A percentile compares a stretch with the other conserved stretches of the same genome.
phyloP scores from a whole-genome alignment of 2,329 filamentous ascomycete species.

The Fusarium sp. region DNA sequence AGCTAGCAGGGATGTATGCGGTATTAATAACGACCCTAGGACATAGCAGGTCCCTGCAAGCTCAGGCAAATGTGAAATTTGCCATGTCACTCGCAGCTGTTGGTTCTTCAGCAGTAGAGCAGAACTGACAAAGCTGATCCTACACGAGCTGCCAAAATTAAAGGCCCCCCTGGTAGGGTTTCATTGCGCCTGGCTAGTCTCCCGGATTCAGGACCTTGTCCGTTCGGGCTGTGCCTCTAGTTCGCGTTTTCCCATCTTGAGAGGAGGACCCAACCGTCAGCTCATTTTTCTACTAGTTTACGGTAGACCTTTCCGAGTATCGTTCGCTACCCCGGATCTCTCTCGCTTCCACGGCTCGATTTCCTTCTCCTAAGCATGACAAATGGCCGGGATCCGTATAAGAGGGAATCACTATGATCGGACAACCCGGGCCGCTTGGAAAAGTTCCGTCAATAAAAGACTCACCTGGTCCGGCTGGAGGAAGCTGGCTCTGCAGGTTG shows the following conservation, averaged over 20 bases:
- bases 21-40: not conserved
- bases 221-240: not conserved
- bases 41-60: not conserved
- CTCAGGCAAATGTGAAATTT: not conserved
- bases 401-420: not conserved
- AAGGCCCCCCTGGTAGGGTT: not conserved
- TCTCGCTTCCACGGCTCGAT: not conserved
- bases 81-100: no score
- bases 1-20: not conserved
- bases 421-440: not conserved
- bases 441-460: not conserved
- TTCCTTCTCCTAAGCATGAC: not conserved
- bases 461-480: not conserved
- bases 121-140: not conserved
- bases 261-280: not conserved
- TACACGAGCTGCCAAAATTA: not conserved
- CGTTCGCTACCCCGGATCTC: not conserved
- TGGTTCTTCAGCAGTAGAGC: not conserved
- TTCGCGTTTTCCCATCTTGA: not conserved
- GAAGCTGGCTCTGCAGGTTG: not conserved
- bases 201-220: not conserved
- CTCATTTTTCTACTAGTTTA: not conserved
- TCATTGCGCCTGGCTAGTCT: not conserved
- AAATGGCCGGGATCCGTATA: not conserved
- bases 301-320: no score